Evolutionary conservation across 768 basidiomycete species (phyloP).

Genomic region (Tephrocybe sp.): DNA sequence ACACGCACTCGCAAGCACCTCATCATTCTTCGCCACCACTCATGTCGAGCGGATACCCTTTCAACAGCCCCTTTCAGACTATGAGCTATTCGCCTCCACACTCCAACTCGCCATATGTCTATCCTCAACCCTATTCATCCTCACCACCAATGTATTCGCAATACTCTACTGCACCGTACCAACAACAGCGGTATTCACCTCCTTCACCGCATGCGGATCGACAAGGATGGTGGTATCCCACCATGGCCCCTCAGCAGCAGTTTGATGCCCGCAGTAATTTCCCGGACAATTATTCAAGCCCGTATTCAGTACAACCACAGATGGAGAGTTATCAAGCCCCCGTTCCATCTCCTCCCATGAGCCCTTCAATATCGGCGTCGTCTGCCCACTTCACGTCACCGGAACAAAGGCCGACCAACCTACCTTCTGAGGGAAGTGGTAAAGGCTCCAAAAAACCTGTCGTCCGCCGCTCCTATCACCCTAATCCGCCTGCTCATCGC

Average conservation of each 20-base stretch:
- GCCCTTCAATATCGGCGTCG: conserved; percentile 17
- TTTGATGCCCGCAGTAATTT: conserved; percentile 24
- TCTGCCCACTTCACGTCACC: conserved; percentile 7
- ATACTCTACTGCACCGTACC: conserved; percentile 34
- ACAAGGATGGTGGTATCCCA: conserved; percentile 54
- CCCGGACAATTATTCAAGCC: conserved; percentile 29
- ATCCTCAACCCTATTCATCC: conserved; percentile 33
- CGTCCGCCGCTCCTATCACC: conserved; percentile 61
- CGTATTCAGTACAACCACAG: conserved; percentile 27
- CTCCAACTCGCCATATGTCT: conserved; percentile 33
- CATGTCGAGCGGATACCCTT: conserved; percentile 23
- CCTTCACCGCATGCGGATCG: conserved; percentile 33
- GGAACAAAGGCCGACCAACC: background rate
- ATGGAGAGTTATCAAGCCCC: conserved; percentile 20
- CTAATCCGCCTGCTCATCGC: conserved; percentile 68
- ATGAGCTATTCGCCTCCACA: conserved; percentile 33
- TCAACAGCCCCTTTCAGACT: conserved; percentile 29
- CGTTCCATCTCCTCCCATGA: conserved; percentile 19
- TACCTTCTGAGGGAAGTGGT: conserved; percentile 9
- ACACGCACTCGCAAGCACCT: conserved; percentile 27
- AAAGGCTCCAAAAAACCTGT: conserved; percentile 26
- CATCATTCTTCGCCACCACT: conserved; percentile 23
- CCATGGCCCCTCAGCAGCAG: conserved; percentile 24
- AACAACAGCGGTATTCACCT: conserved; percentile 29
- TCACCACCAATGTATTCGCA: conserved; percentile 37